Evolutionary conservation across 2,329 filamentous ascomycete species (phyloP).

Genomic region (Alternaria ventricosa): DNA sequence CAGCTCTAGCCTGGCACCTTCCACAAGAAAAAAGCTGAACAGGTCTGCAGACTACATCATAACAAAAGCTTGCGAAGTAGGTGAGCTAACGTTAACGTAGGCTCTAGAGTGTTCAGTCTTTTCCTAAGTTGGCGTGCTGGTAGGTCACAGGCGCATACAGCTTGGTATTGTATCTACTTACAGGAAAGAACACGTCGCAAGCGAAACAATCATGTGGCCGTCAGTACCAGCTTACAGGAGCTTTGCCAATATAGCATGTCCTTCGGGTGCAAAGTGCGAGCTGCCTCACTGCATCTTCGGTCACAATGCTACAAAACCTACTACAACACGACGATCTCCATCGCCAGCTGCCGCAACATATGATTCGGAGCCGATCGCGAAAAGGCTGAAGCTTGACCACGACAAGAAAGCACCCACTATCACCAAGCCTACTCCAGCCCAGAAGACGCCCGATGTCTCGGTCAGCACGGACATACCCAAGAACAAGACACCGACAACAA

Average conservation of each 20-base stretch:
- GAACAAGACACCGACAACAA: conserved; percentile 10
- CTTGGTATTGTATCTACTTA: conserved; percentile 12
- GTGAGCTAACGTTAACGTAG: not conserved
- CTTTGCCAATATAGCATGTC: conserved; percentile 53
- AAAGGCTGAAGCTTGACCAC: conserved; percentile 42
- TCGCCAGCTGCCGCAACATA: not conserved
- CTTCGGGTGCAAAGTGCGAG: conserved; percentile 56
- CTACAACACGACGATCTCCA: conserved; percentile 1
- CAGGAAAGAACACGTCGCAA: conserved; percentile 4
- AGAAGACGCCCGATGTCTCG: conserved; percentile 25
- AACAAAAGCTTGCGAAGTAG: not conserved
- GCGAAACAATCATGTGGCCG: conserved; percentile 36
- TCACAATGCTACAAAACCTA: conserved; percentile 50
- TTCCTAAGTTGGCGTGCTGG: not conserved
- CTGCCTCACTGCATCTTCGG: conserved; percentile 66
- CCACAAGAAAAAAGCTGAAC: not conserved
- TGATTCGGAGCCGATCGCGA: conserved; percentile 26
- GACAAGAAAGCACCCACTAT: conserved; percentile 11
- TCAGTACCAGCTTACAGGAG: conserved; percentile 31
- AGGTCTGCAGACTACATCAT: not conserved
- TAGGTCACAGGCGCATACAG: conserved; percentile 15
- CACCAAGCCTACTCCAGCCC: not conserved
- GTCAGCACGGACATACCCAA: conserved; percentile 33
- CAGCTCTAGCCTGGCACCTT: not conserved
- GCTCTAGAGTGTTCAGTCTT: not conserved